Evolutionary conservation across 495 filamentous ascomycete genomes (phyloP).

Genomic region (Neurospora sp.): DNA sequence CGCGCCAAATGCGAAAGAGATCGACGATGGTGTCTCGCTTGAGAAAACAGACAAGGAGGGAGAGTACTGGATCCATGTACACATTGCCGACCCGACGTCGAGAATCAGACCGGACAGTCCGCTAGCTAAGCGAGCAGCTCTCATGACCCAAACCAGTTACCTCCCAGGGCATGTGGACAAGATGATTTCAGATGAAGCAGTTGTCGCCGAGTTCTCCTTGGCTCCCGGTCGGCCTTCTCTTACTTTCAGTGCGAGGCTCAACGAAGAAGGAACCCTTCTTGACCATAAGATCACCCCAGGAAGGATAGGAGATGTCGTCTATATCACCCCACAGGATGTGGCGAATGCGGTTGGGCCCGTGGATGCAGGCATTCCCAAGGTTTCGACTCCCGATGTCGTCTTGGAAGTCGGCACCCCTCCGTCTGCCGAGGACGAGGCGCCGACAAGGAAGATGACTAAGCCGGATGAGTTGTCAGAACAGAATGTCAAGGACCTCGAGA

Average conservation of each 20-base stretch:
- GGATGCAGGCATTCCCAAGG: not conserved
- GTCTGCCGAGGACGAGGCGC: conserved; percentile 1
- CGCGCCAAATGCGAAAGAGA: conserved; percentile 55
- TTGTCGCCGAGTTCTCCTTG: conserved; percentile 59
- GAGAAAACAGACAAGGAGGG: conserved; percentile 47
- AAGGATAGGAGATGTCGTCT: conserved; percentile 59
- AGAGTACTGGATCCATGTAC: conserved; percentile 77
- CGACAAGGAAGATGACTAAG: conserved; percentile 25
- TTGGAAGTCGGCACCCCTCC: conserved; percentile 28
- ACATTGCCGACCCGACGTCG: conserved; percentile 92
- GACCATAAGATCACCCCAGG: conserved; percentile 66
- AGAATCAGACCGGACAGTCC: conserved; percentile 50
- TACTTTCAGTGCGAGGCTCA: conserved; percentile 71
- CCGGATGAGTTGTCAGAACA: conserved; percentile 19
- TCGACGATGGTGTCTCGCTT: conserved; percentile 84
- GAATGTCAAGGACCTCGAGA: conserved; percentile 23
- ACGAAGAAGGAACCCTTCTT: conserved; percentile 51
- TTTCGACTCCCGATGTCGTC: not conserved
- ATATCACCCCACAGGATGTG: conserved; percentile 54
- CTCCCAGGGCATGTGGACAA: conserved; percentile 58
- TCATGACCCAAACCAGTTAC: conserved; percentile 59
- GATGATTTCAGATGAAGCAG: conserved; percentile 58
- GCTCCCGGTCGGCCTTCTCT: conserved; percentile 55
- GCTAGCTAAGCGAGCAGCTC: conserved; percentile 54
- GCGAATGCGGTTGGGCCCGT: conserved; percentile 37